Base-by-base conservation (phyloP, 1,284 basidiomycete species). In the Pseudomicrostroma phylloplanum region DNA sequence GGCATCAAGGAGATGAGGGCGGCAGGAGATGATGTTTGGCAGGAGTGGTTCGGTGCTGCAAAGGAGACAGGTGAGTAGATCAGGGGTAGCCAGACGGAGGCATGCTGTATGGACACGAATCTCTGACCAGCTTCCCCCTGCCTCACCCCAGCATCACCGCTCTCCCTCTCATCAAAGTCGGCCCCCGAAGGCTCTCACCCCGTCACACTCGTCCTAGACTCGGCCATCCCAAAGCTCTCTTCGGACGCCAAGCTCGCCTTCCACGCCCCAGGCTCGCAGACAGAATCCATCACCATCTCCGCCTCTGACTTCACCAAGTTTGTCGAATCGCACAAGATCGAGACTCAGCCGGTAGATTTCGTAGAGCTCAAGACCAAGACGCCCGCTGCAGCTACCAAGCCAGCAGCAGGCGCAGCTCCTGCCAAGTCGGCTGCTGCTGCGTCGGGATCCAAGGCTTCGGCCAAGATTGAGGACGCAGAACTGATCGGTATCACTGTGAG, bases 1-100 rank as follows among this genome's bases (percentile, higher is more conserved):
- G 87, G 87, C 74, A 81, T 96, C 80, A 94, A 96, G 82, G 92
- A 96, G 67, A 83, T 96, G 72, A 84, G 92, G 51, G 81, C 94
- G 59, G 92, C 91, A n/a, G 86, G 86, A 41, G 89, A 90, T 75
- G 92, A 96, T 76, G 84, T 96, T 42, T 83, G 96, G 74, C 85
- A 85, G 60, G 89, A 93, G 74, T 90, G 93, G 81, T 89, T 96
- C 78, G 81, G 82, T 1, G 84, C 90, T 62, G 87, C 89, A 79
- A 96, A 94, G 82, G 87, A 93, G 81, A 90, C 91, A 64, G 80
- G 89, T 91, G 79, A 73, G 89, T 85, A 0, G 13, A 3, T 36
- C 30, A 36, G 30, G 30, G 30, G 30, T n/a, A n/a, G n/a, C n/a
- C n/a, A n/a, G n/a, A n/a, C 39, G 7, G 55, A n/a, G 19, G 12